Base-by-base conservation (phyloP, 495 filamentous ascomycete genomes). In the Daldinia caldariorum region DNA sequence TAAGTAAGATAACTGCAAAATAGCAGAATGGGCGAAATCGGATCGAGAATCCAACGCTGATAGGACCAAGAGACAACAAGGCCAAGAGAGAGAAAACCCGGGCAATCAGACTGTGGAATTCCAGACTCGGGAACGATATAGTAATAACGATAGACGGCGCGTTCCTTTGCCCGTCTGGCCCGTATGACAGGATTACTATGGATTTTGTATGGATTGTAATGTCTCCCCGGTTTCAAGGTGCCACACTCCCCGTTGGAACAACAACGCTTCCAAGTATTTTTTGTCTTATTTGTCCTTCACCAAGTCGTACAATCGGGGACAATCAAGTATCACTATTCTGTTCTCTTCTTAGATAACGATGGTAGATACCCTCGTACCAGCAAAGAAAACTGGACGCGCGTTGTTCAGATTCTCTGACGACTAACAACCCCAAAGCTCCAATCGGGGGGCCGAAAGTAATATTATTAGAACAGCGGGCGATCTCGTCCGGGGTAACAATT, bases 111-210 rank as follows among this genome's bases (percentile, higher is more conserved):
- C 39, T 56, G 55, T 65, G 59, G 43, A 20, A 72, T 67, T 72
- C 67, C 60, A 60, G 64, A 49, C 37, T 57, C 18, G 55, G 61
- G 49, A 64, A 37, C 59, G 50, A 64, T 60, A 70, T 61, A 70
- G 67, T 60, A 70, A 60, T 65, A 64, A 60, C 60, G 57, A 69
- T 63, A 59, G 66, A 53, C 47, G 54, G 29, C 51, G 26, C 56
- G 45, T 71, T 59, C 59, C 61, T 38, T 6, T 41, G 26, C 56
- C 37, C 66, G 55, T 55, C 61, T 38, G 3, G 31, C n/a, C 66
- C 63, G 69, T 66, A 71, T 71, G 63, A 56, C 59, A 67, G 59
- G 59, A 72, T 67, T 65, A 68, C 64, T 72, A 65, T 35, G 51
- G 22, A 54, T 32, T 64, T 26, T 43, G 6, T 72, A 65, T 35